These are phyloP conservation scores for Bolboschoenoplectus hybrid DNA, from an alignment of 202 grass and related monocot genomes.

Conservation along the genomic window DNA sequence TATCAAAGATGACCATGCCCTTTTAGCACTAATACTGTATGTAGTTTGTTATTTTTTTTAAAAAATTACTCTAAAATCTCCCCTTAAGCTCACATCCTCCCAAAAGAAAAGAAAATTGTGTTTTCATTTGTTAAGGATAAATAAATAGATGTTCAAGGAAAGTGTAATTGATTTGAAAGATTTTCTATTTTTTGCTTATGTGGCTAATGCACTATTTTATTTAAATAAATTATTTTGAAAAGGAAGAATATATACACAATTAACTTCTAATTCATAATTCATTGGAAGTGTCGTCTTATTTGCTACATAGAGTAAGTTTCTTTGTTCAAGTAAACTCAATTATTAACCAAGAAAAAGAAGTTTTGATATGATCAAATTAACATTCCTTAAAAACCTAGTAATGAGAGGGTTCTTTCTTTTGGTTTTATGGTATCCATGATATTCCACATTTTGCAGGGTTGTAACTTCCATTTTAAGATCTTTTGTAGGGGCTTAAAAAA, in stretches of 20 bases:
- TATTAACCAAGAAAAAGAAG: neutral
- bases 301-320: neutral
- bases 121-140: neutral
- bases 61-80: neutral
- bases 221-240: too few relatives aligned
- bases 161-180: neutral
- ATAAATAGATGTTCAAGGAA: neutral
- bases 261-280: too few relatives aligned
- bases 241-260: too few relatives aligned
- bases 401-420: neutral
- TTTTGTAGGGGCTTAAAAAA: neutral
- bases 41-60: neutral
- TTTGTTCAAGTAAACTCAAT: neutral
- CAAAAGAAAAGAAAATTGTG: neutral
- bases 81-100: neutral
- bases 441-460: neutral
- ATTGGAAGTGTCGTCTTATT: too few relatives aligned
- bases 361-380: neutral
- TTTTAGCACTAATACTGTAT: neutral
- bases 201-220: too few relatives aligned
- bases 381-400: neutral
- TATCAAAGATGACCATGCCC: neutral
- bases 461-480: neutral
- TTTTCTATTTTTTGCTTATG: too few relatives aligned
- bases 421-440: neutral